Conservation (phyloP, 768 basidiomycete species). For the Chalciporus pseudorubinellus region DNA sequence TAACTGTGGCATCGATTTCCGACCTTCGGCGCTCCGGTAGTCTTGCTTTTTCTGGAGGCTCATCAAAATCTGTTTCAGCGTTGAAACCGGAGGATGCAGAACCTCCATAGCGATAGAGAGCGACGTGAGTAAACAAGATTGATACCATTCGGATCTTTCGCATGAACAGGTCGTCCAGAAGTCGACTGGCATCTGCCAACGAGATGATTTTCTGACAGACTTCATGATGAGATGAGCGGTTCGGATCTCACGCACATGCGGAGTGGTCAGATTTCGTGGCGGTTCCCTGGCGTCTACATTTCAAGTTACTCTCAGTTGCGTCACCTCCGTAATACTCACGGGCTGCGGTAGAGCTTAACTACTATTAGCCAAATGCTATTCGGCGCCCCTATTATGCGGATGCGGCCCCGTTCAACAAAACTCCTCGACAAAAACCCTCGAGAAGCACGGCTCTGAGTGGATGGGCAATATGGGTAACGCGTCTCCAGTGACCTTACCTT, state of each 20-base stretch:
- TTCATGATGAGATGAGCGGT: too few species aligned
- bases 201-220: too few species aligned
- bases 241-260: too few species aligned
- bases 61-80: not conserved
- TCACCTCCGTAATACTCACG: not conserved
- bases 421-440: not conserved
- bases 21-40: not conserved
- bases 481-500: too few species aligned
- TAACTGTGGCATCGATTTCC: not conserved
- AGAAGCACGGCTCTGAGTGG: not conserved
- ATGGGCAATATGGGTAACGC: too few species aligned
- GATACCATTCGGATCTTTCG: not conserved
- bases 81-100: not conserved
- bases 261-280: too few species aligned
- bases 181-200: too few species aligned
- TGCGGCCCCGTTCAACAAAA: not conserved
- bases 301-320: not conserved
- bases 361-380: too few species aligned
- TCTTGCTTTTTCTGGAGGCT: not conserved
- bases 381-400: too few species aligned
- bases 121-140: not conserved
- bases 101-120: not conserved
- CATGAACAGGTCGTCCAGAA: too few species aligned
- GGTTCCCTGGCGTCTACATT: too few species aligned
- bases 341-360: too few species aligned